Percentiles rank a stretch among this genome's conserved stretches.
phyloP scores from a whole-genome alignment of 148 eudicot species.

The Talinum fruticosum region DNA sequence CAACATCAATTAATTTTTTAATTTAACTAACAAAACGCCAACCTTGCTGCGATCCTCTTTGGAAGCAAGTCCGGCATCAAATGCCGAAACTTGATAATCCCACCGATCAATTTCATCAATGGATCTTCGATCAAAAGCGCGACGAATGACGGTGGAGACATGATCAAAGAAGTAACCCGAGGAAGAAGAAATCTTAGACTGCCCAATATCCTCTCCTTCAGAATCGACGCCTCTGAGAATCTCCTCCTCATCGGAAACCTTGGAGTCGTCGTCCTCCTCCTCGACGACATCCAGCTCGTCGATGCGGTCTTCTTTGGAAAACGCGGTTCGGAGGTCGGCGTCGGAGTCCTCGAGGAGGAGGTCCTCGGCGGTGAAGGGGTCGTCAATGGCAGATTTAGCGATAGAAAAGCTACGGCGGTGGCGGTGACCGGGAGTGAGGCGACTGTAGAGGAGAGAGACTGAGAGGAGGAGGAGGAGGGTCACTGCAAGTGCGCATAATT shows the following conservation, averaged over 20 bases:
- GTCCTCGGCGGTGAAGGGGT: constrained; percentile 12
- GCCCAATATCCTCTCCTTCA: constrained; percentile 29
- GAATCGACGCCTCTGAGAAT: constrained; percentile 29
- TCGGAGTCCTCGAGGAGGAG: constrained; percentile 37
- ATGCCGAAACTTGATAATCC: constrained; percentile 48
- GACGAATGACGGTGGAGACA: constrained; percentile 43
- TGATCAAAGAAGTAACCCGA: constrained; percentile 60
- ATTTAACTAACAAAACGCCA: neutral
- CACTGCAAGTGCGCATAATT: constrained; percentile 41
- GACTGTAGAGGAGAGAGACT: constrained; percentile 54
- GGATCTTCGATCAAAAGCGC: constrained; percentile 48
- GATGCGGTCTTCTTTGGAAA: constrained; percentile 15
- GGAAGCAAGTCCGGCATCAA: constrained; percentile 26
- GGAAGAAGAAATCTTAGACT: constrained; percentile 17
- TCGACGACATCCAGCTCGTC: constrained; percentile 33
- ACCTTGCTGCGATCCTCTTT: constrained; percentile 33
- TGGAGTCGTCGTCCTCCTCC: constrained; percentile 35
- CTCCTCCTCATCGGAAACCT: constrained; percentile 31
- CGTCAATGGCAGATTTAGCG: neutral
- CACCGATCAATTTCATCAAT: constrained; percentile 58
- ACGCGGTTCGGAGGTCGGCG: constrained; percentile 14
- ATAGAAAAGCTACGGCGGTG: constrained; percentile 27
- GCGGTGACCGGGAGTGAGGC: constrained; percentile 34
- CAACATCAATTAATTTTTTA: neutral
- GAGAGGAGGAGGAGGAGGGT: constrained; percentile 60